Conservation (phyloP, 345 rosid species). For the Garcia nutans region DNA sequence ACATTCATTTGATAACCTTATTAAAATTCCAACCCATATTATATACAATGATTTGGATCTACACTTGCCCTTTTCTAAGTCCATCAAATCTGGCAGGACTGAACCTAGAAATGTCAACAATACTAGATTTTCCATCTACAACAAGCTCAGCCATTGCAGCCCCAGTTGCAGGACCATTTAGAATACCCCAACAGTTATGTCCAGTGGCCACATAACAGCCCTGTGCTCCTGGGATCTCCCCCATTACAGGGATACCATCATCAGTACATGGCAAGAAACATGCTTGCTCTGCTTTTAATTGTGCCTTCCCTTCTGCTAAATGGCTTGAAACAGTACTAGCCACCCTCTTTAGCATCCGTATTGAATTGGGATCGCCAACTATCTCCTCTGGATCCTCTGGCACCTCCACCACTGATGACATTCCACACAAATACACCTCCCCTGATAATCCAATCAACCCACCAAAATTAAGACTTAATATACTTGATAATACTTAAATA, state of each 20-base stretch:
- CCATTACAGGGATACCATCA: constrained; percentile 67
- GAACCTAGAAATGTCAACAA: constrained; percentile 65
- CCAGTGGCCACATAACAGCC: constrained; percentile 84
- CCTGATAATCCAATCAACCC: constrained; percentile 35
- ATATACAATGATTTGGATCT: not conserved
- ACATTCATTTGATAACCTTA: not conserved
- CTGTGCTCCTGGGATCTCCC: constrained; percentile 65
- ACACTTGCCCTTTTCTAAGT: constrained; percentile 13
- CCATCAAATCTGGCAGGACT: constrained; percentile 67
- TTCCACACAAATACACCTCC: constrained; percentile 90
- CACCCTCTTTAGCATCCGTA: constrained; percentile 67
- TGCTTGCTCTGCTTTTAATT: constrained; percentile 80
- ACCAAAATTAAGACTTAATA: not conserved
- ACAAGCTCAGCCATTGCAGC: constrained; percentile 84
- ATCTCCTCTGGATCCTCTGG: constrained; percentile 79
- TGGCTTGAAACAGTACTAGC: constrained; percentile 70
- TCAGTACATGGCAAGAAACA: constrained; percentile 85
- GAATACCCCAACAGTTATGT: constrained; percentile 90
- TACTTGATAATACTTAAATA: not conserved
- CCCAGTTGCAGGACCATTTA: constrained; percentile 89
- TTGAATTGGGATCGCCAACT: constrained; percentile 57
- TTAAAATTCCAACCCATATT: not conserved
- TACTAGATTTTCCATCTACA: constrained; percentile 53
- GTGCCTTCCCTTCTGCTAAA: constrained; percentile 53
- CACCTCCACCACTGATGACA: constrained; percentile 68